phyloP scores from a whole-genome alignment of 352 stramenopile genomes.

The Phytophthora cryptogea region DNA sequence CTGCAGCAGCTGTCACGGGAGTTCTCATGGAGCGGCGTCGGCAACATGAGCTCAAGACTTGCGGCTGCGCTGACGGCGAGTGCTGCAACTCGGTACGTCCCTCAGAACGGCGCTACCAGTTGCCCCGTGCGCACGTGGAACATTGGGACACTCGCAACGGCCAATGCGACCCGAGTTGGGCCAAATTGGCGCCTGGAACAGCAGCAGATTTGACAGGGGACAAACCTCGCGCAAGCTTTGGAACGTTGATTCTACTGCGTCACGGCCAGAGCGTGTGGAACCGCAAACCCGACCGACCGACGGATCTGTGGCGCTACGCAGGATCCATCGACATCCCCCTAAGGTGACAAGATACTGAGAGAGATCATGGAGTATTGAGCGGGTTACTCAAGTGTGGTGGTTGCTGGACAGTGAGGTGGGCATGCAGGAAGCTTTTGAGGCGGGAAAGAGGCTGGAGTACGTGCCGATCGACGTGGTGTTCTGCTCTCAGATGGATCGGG shows the following conservation, averaged over 20 bases:
- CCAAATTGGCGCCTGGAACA: constrained; percentile 44
- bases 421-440: constrained; percentile 84
- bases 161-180: constrained; percentile 64
- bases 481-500: constrained; percentile 86
- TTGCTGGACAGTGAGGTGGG: constrained; percentile 56
- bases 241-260: constrained; percentile 81
- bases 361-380: not conserved
- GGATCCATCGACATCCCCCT: constrained; percentile 85
- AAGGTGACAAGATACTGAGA: constrained; percentile 26
- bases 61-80: constrained; percentile 69
- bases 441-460: constrained; percentile 73
- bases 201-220: constrained; percentile 16
- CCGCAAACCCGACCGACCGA: constrained; percentile 70
- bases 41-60: constrained; percentile 38
- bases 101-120: constrained; percentile 67
- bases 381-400: constrained; percentile 3
- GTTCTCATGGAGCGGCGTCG: constrained; percentile 39
- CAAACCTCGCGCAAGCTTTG: constrained; percentile 57
- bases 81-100: constrained; percentile 73
- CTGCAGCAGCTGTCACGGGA: constrained; percentile 22
- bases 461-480: constrained; percentile 85
- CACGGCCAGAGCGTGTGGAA: constrained; percentile 89
- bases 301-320: constrained; percentile 83
- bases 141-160: constrained; percentile 67
- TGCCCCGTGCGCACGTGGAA: constrained; percentile 71